phyloP scores from a whole-genome alignment of 73 alveolate genomes.

The Tetrahymena thermophila region DNA sequence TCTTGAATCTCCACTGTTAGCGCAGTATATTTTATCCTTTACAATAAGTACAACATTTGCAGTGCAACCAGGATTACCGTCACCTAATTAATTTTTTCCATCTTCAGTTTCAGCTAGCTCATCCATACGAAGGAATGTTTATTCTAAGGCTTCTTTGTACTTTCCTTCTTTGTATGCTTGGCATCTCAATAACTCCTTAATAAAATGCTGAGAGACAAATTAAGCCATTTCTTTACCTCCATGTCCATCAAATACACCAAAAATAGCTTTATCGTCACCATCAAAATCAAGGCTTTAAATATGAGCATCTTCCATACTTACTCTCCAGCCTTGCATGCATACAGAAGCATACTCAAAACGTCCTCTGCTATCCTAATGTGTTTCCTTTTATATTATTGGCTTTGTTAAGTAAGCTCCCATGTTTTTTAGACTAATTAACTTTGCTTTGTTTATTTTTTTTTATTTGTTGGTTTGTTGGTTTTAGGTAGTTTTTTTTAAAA shows the following conservation, averaged over 20 bases:
- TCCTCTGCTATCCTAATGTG: constrained; percentile 56
- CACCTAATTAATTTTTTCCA: constrained; percentile 59
- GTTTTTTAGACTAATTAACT: not conserved
- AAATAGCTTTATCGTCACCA: constrained; percentile 33
- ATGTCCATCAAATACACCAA: constrained; percentile 90
- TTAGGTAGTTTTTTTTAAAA: not conserved
- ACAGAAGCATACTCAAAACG: constrained; percentile 51
- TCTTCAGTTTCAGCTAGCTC: constrained; percentile 53
- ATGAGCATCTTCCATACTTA: constrained; percentile 63
- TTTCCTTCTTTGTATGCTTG: constrained; percentile 53
- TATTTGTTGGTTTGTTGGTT: not conserved
- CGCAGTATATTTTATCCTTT: constrained; percentile 65
- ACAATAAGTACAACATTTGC: constrained; percentile 76
- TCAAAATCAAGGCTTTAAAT: constrained; percentile 18
- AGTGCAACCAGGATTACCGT: constrained; percentile 75
- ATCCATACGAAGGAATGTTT: constrained; percentile 80
- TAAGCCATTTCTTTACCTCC: constrained; percentile 79
- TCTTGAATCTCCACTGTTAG: constrained; percentile 94
- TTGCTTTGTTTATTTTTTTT: not conserved
- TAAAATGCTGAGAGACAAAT: constrained; percentile 46
- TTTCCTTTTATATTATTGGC: constrained; percentile 67
- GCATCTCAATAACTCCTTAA: constrained; percentile 48
- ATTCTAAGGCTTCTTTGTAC: constrained; percentile 68
- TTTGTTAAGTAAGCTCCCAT: constrained; percentile 75
- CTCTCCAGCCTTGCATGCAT: constrained; percentile 66